Evolutionary conservation across 306 rosid genomes (phyloP).

Genomic region (Pterocarpus santalinus): DNA sequence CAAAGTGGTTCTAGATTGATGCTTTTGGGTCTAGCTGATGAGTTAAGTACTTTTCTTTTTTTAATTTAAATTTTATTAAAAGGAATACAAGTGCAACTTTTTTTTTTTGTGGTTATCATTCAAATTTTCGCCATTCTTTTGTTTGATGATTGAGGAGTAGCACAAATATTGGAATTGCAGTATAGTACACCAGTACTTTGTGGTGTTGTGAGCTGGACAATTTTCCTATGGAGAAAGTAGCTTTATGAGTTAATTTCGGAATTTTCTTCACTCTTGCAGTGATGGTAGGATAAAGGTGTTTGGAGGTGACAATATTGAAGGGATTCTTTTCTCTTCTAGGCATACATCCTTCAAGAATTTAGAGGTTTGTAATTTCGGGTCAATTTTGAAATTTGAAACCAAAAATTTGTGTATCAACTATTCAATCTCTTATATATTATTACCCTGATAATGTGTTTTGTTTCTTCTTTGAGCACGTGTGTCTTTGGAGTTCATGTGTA

Average conservation of each 20-base stretch:
- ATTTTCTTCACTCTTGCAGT: constrained; percentile 60
- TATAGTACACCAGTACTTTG: constrained; percentile 7
- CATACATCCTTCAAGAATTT: constrained; percentile 67
- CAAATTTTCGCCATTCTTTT: background rate
- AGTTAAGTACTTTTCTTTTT: background rate
- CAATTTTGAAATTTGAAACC: constrained; percentile 13
- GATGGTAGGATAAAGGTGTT: constrained; percentile 93
- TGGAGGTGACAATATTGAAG: constrained; percentile 86
- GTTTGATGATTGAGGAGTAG: constrained; percentile 31
- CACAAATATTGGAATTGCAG: background rate
- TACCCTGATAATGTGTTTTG: background rate
- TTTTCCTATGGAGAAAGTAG: constrained; percentile 27
- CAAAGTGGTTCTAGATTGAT: constrained; percentile 22
- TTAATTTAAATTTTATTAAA: background rate
- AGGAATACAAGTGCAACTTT: background rate
- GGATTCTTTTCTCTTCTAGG: constrained; percentile 72
- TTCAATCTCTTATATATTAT: constrained; percentile 20
- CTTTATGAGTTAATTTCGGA: constrained; percentile 38
- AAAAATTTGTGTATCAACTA: constrained; percentile 2
- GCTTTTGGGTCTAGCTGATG: constrained; percentile 31
- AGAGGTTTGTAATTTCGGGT: constrained; percentile 67
- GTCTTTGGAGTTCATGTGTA: constrained; percentile 10
- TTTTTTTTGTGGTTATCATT: background rate
- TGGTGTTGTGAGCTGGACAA: constrained; percentile 14
- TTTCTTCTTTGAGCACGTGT: constrained; percentile 28